Evolutionary conservation across 805 yeast species (phyloP).

Genomic region (Yarrowia sp.): DNA sequence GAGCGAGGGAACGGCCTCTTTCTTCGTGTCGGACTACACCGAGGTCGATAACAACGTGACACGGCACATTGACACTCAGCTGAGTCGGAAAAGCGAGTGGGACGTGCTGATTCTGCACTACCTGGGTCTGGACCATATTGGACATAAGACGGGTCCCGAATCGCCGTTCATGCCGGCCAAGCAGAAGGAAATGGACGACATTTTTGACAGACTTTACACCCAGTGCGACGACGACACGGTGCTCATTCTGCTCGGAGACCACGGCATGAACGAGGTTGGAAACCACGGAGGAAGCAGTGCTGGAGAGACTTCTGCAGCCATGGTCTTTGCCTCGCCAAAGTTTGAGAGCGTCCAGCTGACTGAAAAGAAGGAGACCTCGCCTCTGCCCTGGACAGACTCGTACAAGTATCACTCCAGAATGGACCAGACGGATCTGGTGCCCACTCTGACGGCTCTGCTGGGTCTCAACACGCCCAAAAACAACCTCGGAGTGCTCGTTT

Average conservation of each 20-base stretch:
- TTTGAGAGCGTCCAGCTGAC: slow-evolving; percentile 41
- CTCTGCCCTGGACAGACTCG: slow-evolving; percentile 39
- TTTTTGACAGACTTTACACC: slow-evolving; percentile 44
- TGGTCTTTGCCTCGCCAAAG: slow-evolving; percentile 65
- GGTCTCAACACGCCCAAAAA: slow-evolving; percentile 69
- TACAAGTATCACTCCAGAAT: slow-evolving; percentile 54
- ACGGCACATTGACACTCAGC: slow-evolving; percentile 58
- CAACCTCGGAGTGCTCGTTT: slow-evolving; percentile 68
- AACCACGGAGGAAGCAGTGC: slow-evolving; percentile 95
- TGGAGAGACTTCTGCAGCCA: slow-evolving; percentile 88
- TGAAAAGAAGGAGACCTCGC: slow-evolving; percentile 20
- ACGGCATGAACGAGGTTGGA: slow-evolving; percentile 94
- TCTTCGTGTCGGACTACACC: slow-evolving; percentile 91
- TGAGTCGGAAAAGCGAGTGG: slow-evolving; percentile 52
- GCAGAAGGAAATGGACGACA: slow-evolving; percentile 79
- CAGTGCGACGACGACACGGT: slow-evolving; percentile 50
- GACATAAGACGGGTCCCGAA: slow-evolving; percentile 92
- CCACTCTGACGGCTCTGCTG: slow-evolving; percentile 60
- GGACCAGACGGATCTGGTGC: slow-evolving; percentile 71
- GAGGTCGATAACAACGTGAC: slow-evolving; percentile 94
- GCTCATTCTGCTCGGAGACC: slow-evolving; percentile 82
- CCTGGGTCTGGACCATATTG: slow-evolving; percentile 93
- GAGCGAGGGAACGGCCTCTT: slow-evolving; percentile 86
- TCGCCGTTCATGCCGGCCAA: slow-evolving; percentile 79
- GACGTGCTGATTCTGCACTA: slow-evolving; percentile 86